Evolutionary conservation across 805 yeast genomes (phyloP), one percentile per base, ranked within the genome.

Genomic region (Wickerhamomyces silvicola): DNA sequence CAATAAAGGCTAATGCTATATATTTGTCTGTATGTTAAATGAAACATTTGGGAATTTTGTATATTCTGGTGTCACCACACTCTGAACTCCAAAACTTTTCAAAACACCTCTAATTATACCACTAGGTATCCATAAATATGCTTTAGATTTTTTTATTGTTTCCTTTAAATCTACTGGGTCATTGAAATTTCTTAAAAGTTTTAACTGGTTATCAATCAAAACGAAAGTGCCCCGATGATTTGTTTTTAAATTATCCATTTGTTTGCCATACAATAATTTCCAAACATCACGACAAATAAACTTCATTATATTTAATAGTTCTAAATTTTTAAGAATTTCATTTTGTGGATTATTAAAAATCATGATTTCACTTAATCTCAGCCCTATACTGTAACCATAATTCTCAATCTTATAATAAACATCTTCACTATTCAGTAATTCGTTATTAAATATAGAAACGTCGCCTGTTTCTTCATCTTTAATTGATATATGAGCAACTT

Each of bases 231-330:
- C 81, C 23, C 94, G 62, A 54, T 92, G 97, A 52, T 92, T 92
- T 1, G 98, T 92, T 39, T 94, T 72, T 37, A 92, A 66, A 45
- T 86, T 87, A 54, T 88, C 97, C 66, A 92, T 84, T 54, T 83
- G 96, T 57, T 87, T 90, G 23, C 78, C 75, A 58, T 75, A 86
- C 18, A 90, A 52, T 32, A 70, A 60, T 45, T 73, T 77, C 97
- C 97, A 92, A 18, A 88, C 81, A 45, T 88, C 97, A 28, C 94
- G 71, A 54, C 97, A 88, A 5, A 92, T 73, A 54, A 85, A 87
- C 58, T 90, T 90, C 85, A 92, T 84, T 24, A 90, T 71, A 42
- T 84, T 88, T 23, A 90, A 58, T 10, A 82, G 67, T 39, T 83
- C 88, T 66, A 50, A 78, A 56, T 54, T 73, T 42, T 57, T 57